Conservation (phyloP, 2,329 filamentous ascomycete genomes). For the Trichoderma afroharzianum region DNA sequence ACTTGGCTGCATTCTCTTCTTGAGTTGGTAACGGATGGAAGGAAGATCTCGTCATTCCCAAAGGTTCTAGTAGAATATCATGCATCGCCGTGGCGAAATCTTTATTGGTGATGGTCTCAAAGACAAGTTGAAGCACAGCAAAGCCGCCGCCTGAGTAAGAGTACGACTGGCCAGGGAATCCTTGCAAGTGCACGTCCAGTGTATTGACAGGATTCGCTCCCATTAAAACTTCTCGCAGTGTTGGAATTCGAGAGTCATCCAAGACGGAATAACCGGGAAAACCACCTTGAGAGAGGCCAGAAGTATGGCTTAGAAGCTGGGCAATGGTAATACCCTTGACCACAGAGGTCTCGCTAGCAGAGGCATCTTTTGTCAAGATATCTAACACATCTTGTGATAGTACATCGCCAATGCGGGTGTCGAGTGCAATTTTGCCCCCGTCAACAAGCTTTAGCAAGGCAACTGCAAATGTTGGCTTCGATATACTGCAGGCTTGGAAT, state of each 20-base stretch:
- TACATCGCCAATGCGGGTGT: conserved; percentile 12
- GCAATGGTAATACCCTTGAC: conserved; percentile 18
- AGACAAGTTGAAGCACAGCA: conserved; percentile 18
- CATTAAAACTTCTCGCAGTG: conserved; percentile 10
- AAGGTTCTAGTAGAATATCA: conserved; percentile 18
- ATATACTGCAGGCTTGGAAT: conserved; percentile 23
- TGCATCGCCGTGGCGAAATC: conserved; percentile 16
- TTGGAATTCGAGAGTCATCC: background rate
- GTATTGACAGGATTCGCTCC: conserved; percentile 19
- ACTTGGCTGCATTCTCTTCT: conserved; percentile 16
- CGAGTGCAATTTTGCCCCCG: conserved; percentile 15
- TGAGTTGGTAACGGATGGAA: conserved; percentile 9
- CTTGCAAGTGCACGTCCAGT: conserved; percentile 8
- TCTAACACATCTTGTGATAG: conserved; percentile 12
- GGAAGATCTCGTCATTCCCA: conserved; percentile 20
- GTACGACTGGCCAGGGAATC: conserved; percentile 15
- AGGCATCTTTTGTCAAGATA: conserved; percentile 7
- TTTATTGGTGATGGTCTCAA: conserved; percentile 18
- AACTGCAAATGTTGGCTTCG: conserved; percentile 20
- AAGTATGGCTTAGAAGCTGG: conserved; percentile 22
- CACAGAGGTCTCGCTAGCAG: background rate
- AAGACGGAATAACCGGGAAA: conserved; percentile 17
- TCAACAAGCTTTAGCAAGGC: conserved; percentile 20
- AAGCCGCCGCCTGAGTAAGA: conserved; percentile 20
- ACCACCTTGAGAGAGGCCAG: conserved; percentile 17